Base-by-base conservation (phyloP, 768 basidiomycete genomes). In the Russula compacta region DNA sequence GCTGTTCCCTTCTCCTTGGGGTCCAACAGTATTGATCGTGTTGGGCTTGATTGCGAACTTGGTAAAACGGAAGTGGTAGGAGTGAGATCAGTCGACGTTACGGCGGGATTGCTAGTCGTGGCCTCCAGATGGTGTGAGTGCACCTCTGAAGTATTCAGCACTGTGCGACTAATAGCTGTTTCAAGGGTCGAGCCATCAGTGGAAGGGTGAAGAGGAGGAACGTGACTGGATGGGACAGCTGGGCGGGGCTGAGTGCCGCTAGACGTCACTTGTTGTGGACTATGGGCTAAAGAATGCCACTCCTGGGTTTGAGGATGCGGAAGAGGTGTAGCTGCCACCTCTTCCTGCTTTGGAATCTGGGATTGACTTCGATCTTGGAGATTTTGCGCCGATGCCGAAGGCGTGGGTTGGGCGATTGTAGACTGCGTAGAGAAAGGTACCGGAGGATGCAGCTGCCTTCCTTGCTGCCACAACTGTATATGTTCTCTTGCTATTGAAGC, bases 21-120 rank as follows among this genome's bases (percentile, higher is more conserved):
- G n/a, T 36, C 39, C 14, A 63, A 48, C 51, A 62, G 38, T 43
- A 63, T 58, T 15, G 61, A 62, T 21, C 58, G 56, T 36, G 43
- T 14, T 3, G 59, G 12, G 15, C 29, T 24, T 12, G 44, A 40
- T 33, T 62, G 61, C 8, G 56, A 53, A 53, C 51, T 53, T 53
- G 44, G 44, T 50, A 46, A 32, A 33, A 39, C 36, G n/a, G 52
- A 24, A 29, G 38, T 8, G 17, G 19, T 36, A n/a, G 39, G 15
- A 53, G 32, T 6, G 12, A 17, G 3, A 47, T 42, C 14, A 43
- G 32, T n/a, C 14, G 46, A 17, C 12, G 39, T 19, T 36, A 29
- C 14, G n/a, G 33, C 17, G 5, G 46, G 19, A 6, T 19, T 32
- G 19, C 10, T 10, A 4, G 53, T n/a, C 6, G 17, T 35, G 33